Evolutionary conservation across 2,329 filamentous ascomycete genomes (phyloP), one percentile per base, ranked within the genome.

Genomic region (Fragosphaeria purpurea): DNA sequence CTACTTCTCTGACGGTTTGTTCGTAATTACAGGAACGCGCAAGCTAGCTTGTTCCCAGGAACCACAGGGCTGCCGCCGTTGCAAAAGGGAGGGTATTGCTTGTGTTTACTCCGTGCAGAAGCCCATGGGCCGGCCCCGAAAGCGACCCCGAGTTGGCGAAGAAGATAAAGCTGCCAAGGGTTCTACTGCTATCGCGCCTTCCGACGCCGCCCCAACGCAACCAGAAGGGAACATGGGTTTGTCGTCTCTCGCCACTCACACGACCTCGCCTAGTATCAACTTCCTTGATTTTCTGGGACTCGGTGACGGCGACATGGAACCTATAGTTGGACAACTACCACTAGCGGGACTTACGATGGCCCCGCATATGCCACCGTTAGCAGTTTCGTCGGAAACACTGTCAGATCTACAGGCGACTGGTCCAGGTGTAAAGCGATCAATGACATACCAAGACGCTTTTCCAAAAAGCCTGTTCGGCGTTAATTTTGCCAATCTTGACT

Each of bases 31-130:
- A 84, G 80, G 81, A 58, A 68, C 70, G 31, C 74, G 80, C 48
- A 85, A 85, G 61, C 73, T 84, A 44, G 80, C 80, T 44, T 85
- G 81, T 62, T 75, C 77, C 41, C 84, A 84, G 59, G 77, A 83
- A 57, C 61, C 69, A 2, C 71, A 75, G 48, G 79, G 79, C 50
- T 85, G 81, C 61, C 65, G 70, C 7, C 73, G 81, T 51, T 85
- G 81, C 60, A 70, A 66, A 50, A 71, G 70, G 50, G 80, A 84
- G 57, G 71, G 70, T 51, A 73, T 82, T 41, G 50, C 53, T 41
- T 85, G 81, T 59, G 69, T 78, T 56, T 85, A 83, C 64, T 83
- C 80, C 7, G 68, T 72, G 10, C 81, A 83, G 61, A 84, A 84
- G 63, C 77, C 69, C 41, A 84, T 84, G 80, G 81, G 81, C 4